These are phyloP conservation scores for Hypomontagnella submonticulosa DNA, from an alignment of 495 filamentous ascomycete genomes.

Conservation along the genomic window DNA sequence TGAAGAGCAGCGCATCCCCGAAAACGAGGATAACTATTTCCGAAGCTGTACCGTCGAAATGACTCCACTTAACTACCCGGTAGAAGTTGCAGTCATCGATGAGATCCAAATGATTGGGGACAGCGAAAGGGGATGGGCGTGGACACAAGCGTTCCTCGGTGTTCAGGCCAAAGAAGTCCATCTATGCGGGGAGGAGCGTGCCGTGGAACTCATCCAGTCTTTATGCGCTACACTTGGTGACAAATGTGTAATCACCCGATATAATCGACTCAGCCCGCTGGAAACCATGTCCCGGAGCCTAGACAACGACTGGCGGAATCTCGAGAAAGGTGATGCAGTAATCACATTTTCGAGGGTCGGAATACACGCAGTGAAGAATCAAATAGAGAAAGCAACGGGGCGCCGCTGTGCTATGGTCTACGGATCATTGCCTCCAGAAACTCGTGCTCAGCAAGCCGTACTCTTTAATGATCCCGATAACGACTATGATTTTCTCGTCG, in stretches of 20 bases:
- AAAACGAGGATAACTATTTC: conserved; percentile 63
- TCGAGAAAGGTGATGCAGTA: conserved; percentile 90
- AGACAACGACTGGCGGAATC: conserved; percentile 66
- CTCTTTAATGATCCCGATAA: conserved; percentile 95
- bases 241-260: conserved; percentile 79
- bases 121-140: conserved; percentile 87
- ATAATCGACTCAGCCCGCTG: conserved; percentile 84
- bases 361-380: conserved; percentile 81
- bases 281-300: conserved; percentile 71
- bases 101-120: conserved; percentile 98
- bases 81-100: conserved; percentile 95
- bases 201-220: conserved; percentile 80
- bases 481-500: conserved; percentile 93
- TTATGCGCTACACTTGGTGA: conserved; percentile 87
- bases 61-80: conserved; percentile 73
- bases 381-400: conserved; percentile 80
- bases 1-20: conserved; percentile 78
- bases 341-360: conserved; percentile 83
- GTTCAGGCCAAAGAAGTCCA: conserved; percentile 88
- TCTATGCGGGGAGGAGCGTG: conserved; percentile 89
- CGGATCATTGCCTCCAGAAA: conserved; percentile 91
- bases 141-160: conserved; percentile 93
- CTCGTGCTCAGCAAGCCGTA: conserved; percentile 85
- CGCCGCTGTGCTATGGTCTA: conserved; percentile 91
- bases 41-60: conserved; percentile 96